Conservation (phyloP, 805 yeast genomes). For the Kodamaea leandrae region DNA sequence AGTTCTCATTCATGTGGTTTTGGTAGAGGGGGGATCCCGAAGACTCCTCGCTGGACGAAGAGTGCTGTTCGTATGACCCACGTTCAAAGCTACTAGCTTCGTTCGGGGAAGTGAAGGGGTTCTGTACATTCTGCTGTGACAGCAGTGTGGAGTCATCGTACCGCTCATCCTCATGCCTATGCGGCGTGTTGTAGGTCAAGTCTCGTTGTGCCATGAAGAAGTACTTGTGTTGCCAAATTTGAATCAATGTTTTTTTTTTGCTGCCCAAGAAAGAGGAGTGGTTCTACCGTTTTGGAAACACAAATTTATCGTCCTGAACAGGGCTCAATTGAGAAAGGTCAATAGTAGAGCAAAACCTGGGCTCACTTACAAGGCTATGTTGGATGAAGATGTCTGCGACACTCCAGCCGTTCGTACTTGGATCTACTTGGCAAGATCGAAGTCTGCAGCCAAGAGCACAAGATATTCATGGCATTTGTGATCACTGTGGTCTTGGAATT, state of each 20-base stretch:
- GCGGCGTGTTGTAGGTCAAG: slow-evolving; percentile 30
- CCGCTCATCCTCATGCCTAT: slow-evolving; percentile 7
- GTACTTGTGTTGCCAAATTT: too few relatives aligned
- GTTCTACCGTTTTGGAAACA: not conserved
- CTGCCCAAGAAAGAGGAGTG: slow-evolving; percentile 4
- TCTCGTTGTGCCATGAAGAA: slow-evolving; percentile 26
- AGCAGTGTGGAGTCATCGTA: slow-evolving; percentile 6
- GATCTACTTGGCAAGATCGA: too few relatives aligned
- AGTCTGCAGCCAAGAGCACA: too few relatives aligned
- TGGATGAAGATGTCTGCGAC: too few relatives aligned
- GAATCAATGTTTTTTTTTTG: slow-evolving; percentile 5
- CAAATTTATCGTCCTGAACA: not conserved
- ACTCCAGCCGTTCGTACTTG: too few relatives aligned
- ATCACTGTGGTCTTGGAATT: too few relatives aligned
- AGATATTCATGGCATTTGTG: too few relatives aligned
- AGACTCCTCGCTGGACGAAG: slow-evolving; percentile 10
- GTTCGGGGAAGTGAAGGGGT: slow-evolving; percentile 14
- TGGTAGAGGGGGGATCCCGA: slow-evolving; percentile 4
- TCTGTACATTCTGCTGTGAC: slow-evolving; percentile 5
- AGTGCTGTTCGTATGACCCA: slow-evolving; percentile 7
- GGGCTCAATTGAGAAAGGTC: not conserved
- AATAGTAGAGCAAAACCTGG: too few relatives aligned
- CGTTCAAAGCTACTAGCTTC: slow-evolving; percentile 12
- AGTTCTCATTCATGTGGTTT: slow-evolving; percentile 9
- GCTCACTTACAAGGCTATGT: not conserved